phyloP scores from a whole-genome alignment of 2,329 filamentous ascomycete genomes.

The Exophiala bonariae region DNA sequence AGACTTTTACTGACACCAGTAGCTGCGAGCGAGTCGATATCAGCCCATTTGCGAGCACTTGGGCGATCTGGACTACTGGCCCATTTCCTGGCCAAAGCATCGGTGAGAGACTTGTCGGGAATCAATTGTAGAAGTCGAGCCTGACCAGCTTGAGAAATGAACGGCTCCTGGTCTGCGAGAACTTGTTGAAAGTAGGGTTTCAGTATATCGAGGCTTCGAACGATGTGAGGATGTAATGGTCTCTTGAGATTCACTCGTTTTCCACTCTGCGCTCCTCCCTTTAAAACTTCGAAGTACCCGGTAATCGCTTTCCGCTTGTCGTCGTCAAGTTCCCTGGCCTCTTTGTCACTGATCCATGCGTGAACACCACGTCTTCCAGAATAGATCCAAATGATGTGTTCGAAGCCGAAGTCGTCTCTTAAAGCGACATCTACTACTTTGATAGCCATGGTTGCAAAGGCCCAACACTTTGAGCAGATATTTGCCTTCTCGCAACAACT shows the following conservation, averaged over 20 bases:
- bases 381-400: conserved; percentile 98
- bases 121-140: conserved; percentile 81
- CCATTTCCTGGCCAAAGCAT: conserved; percentile 87
- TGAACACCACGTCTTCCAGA: conserved; percentile 94
- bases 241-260: conserved; percentile 83
- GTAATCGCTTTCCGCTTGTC: conserved; percentile 81
- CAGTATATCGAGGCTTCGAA: conserved; percentile 80
- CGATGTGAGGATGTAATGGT: conserved; percentile 85
- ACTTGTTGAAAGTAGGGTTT: conserved; percentile 86
- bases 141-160: conserved; percentile 67
- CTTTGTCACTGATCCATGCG: conserved; percentile 95
- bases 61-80: conserved; percentile 74
- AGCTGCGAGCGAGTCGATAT: conserved; percentile 85
- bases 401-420: conserved; percentile 92
- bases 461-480: conserved; percentile 93
- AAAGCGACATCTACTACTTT: conserved; percentile 86
- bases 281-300: conserved; percentile 86
- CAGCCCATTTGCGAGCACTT: conserved; percentile 84
- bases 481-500: conserved; percentile 93
- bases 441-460: conserved; percentile 97
- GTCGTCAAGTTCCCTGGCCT: conserved; percentile 81
- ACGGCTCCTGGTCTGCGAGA: conserved; percentile 82
- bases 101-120: conserved; percentile 74
- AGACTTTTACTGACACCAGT: conserved; percentile 70
- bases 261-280: conserved; percentile 78